Base-by-base conservation (phyloP, 176 grass and related monocot genomes). In the Melocanna baccifera region DNA sequence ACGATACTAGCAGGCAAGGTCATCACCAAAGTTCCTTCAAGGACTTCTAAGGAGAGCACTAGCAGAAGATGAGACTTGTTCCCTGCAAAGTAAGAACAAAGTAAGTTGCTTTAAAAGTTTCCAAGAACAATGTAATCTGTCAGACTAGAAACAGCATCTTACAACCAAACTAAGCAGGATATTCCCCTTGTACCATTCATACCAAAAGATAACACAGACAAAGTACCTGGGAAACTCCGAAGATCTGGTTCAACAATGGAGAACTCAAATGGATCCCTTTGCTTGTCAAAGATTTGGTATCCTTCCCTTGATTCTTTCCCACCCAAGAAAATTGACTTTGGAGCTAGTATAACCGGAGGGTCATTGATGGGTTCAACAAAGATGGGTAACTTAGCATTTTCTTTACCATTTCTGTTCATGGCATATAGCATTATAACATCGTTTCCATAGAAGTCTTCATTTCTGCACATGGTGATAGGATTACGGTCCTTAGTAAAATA, bases 301-400 rank as follows among this genome's bases (percentile, higher is more conserved):
- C 86, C 90, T 8, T 94, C 48, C 34, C 12, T 78, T 51, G 86
- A 84, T 83, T 91, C 80, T 32, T 85, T 89, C 37, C 77, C 90
- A 83, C 72, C 73, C 48, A 97, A 52, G 69, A 72, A 83, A 83
- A 97, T 89, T 67, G 92, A 84, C 47, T 73, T 85, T 66, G 94
- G 94, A 82, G 92, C 80, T 70, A 89, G 23, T 86, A 94, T 88
- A 56, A 90, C 48, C 28, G 94, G 88, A 77, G 84, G 90, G 69
- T 97, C 94, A 89, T 94, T 97, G 28, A 94, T 68, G 61, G 92
- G 92, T 20, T 90, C 84, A 74, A 97, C 94, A 10, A 65, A 77
- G 29, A 92, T 83, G 7, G 88, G 67, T 50, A 97, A 48, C 68
- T 76, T 42, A 77, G 78, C 73, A 36, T 78, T 84, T 81, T 85